phyloP scores from a whole-genome alignment of 352 stramenopile genomes.

The Phytopythium ostracodes region DNA sequence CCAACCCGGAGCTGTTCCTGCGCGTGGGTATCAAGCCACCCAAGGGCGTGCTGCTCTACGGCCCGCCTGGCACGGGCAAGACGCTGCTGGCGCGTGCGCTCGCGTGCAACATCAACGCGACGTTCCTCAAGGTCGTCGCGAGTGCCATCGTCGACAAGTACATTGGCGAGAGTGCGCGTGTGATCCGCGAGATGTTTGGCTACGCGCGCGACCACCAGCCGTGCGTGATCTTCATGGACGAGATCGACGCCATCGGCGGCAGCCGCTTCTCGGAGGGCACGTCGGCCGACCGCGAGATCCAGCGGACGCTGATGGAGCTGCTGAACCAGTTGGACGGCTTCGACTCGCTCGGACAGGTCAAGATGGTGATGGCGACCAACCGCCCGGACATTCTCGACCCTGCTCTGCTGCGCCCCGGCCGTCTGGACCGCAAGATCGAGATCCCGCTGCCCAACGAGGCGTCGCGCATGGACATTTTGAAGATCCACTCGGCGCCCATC shows the following conservation, averaged over 20 bases:
- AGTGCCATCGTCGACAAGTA: conserved; percentile 99
- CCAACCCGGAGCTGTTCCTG: conserved; percentile 99
- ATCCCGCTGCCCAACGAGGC: conserved; percentile 99
- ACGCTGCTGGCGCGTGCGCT: conserved; percentile 97
- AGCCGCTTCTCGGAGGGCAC: conserved; percentile 97
- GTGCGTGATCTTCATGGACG: conserved; percentile 99
- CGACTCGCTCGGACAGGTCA: conserved; percentile 96
- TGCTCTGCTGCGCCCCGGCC: conserved; percentile 95
- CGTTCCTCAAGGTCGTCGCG: conserved; percentile 99
- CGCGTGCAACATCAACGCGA: conserved; percentile 99
- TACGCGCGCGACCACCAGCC: conserved; percentile 96
- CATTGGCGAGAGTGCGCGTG: conserved; percentile 98
- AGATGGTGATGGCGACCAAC: conserved; percentile 99
- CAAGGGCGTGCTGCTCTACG: conserved; percentile 97
- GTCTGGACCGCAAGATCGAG: conserved; percentile 99
- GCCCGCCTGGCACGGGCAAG: conserved; percentile 98
- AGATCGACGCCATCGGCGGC: conserved; percentile 99
- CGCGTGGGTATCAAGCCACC: conserved; percentile 98
- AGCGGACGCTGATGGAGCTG: conserved; percentile 99
- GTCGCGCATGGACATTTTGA: conserved; percentile 98
- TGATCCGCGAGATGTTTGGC: conserved; percentile 99
- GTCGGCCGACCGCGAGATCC: conserved; percentile 96
- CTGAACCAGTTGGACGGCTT: conserved; percentile 99
- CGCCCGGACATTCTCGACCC: conserved; percentile 99
- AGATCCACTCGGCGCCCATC: conserved; percentile 98